phyloP scores from a whole-genome alignment of 2,329 filamentous ascomycete species.

The Aureobasidium sp. region DNA sequence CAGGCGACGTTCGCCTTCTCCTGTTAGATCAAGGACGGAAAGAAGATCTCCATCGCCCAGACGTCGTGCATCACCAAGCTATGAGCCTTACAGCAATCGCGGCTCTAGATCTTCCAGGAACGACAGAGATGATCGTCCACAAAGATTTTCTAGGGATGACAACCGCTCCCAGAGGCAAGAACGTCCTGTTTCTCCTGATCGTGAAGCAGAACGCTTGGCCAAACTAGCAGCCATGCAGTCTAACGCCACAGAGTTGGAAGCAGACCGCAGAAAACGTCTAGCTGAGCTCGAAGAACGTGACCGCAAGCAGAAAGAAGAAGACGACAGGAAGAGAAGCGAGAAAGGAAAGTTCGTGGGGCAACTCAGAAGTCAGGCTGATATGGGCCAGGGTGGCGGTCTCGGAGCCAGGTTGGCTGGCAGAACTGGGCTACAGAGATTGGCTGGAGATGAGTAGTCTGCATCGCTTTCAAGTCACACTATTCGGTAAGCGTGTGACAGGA shows the following conservation, averaged over 20 bases:
- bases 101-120: neutral
- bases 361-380: conserved; percentile 28
- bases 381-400: conserved; percentile 13
- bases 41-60: neutral
- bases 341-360: conserved; percentile 31
- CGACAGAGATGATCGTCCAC: neutral
- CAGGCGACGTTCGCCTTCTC: conserved; percentile 18
- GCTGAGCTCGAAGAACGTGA: conserved; percentile 61
- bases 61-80: conserved; percentile 15
- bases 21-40: conserved; percentile 14
- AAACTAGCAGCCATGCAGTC: conserved; percentile 37
- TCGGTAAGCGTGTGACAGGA: neutral
- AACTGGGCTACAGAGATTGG: conserved; percentile 15
- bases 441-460: conserved; percentile 6
- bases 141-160: neutral
- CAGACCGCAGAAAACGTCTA: conserved; percentile 62
- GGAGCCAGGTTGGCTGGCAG: conserved; percentile 17
- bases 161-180: neutral
- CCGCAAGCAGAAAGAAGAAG: conserved; percentile 55
- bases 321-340: conserved; percentile 45
- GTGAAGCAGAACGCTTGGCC: conserved; percentile 29
- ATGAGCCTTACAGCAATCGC: conserved; percentile 11
- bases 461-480: neutral
- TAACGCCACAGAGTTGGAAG: conserved; percentile 54
- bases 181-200: conserved; percentile 16